Conservation (phyloP, 2,329 filamentous ascomycete species). For the Apiospora malaysiana region DNA sequence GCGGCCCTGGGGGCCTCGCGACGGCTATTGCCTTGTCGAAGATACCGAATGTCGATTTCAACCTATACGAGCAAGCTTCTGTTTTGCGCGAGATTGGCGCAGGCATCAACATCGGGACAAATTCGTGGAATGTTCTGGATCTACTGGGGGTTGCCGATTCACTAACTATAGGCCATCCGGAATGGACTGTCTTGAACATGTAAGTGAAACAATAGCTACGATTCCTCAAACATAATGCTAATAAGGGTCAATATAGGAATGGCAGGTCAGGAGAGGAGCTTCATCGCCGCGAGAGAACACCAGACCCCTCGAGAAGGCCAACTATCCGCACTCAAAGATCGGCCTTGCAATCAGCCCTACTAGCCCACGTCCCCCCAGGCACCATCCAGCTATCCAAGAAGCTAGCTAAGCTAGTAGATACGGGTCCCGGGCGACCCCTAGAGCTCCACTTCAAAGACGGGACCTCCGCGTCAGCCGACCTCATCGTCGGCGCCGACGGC, state of each 20-base stretch:
- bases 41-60: conserved; percentile 47
- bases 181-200: conserved; percentile 35
- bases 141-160: conserved; percentile 49
- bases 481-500: conserved; percentile 59
- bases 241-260: conserved; percentile 29
- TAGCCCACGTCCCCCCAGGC: conserved; percentile 50
- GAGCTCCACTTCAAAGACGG: conserved; percentile 53
- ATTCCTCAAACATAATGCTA: neutral
- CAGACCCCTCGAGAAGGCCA: conserved; percentile 25
- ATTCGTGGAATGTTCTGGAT: conserved; percentile 54
- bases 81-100: conserved; percentile 54
- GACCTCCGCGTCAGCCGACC: conserved; percentile 44
- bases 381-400: conserved; percentile 52
- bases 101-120: conserved; percentile 51
- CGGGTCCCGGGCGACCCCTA: conserved; percentile 41
- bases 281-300: conserved; percentile 31
- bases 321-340: conserved; percentile 37
- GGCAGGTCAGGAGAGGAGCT: conserved; percentile 37
- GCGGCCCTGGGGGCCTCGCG: conserved; percentile 40
- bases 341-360: conserved; percentile 54
- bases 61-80: conserved; percentile 51
- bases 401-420: conserved; percentile 46
- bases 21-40: conserved; percentile 51
- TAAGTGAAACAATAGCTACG: conserved; percentile 23
- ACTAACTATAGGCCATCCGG: conserved; percentile 34